These are phyloP conservation scores for Pestalotiopsis sp. DNA, from an alignment of 2,329 filamentous ascomycete species.

Conservation along the genomic window DNA sequence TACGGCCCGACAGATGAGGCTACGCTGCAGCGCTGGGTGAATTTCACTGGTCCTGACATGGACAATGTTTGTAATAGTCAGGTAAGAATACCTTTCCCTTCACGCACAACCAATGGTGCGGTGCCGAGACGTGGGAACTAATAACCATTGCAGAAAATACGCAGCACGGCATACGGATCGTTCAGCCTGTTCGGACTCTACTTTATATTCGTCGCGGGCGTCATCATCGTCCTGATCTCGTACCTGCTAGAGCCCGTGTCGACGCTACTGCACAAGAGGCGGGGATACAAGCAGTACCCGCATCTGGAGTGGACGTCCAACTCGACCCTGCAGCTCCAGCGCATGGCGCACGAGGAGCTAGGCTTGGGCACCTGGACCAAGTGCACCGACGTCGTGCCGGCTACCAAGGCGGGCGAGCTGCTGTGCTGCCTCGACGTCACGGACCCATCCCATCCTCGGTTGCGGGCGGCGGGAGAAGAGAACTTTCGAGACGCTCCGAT, in stretches of 20 bases:
- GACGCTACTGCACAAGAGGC: conserved; percentile 14
- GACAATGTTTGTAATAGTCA: background rate
- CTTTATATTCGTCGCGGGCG: conserved; percentile 24
- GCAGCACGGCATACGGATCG: conserved; percentile 21
- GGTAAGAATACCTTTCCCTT: background rate
- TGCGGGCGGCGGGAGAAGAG: background rate
- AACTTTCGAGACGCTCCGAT: background rate
- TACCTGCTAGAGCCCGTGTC: conserved; percentile 20
- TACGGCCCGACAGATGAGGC: background rate
- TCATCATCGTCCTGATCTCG: conserved; percentile 19
- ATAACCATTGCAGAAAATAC: conserved; percentile 25
- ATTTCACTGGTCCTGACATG: background rate
- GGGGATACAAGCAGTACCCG: conserved; percentile 17
- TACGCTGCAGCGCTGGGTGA: background rate
- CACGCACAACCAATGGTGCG: too few species aligned
- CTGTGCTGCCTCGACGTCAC: background rate
- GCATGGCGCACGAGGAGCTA: conserved; percentile 26
- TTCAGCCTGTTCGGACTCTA: conserved; percentile 31
- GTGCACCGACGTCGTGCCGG: conserved; percentile 13
- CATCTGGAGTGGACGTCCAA: conserved; percentile 28
- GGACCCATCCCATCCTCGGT: background rate
- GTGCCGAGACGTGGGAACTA: rapidly evolving
- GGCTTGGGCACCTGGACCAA: conserved; percentile 19
- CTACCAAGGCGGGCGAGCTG: background rate
- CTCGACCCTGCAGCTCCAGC: conserved; percentile 27